Base-by-base conservation (phyloP, 1,139 yeast genomes). In the Meyerozyma smithsonii region DNA sequence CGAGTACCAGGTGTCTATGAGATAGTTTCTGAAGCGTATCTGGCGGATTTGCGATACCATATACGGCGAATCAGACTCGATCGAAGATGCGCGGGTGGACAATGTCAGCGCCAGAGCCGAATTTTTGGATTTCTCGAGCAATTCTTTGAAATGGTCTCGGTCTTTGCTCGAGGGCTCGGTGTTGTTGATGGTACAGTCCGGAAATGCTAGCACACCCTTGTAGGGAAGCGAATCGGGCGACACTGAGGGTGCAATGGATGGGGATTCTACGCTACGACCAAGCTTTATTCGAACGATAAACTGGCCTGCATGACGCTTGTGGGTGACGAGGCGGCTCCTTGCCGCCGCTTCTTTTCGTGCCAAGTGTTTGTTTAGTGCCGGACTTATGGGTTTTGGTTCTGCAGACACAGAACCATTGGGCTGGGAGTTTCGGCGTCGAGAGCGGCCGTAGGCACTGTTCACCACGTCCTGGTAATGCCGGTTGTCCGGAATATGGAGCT, bases 1-100 rank as follows among this genome's bases (percentile, higher is more conserved):
- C 4, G 87, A 78, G 58, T 87, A 89, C 96, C 97, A 88, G 0
- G 97, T 87, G 45, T 83, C 84, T 20, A 90, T 86, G 56, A 83
- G 90, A 55, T 62, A 78, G 39, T 75, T 75, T 28, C 89, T 77
- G 47, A 90, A 80, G 48, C 80, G 84, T 19, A 90, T 83, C 41
- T 70, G 66, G 32, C 72, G 67, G 21, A 71, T 65, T 40, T 65
- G 65, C 2, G 70, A 61, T 42, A 56, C 52, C 33, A 52, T 42
- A 35, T 45, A 42, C 21, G 34, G 34, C 12, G 16, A 15, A 11
- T 25, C 37, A 4, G 26, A 28, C 14, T 25, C 34, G 10, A 28
- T 28, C 6, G 34, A 30, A 5, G 34, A 16, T 3, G 34, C 35
- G 11, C 40, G 36, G 5, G 32, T 39, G 8, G 19, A 18, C 10